Percentiles rank a stretch among this genome's conserved stretches.
Evolutionary conservation across 106 monocot species (phyloP).

Genomic region (Amphibolis antarctica): DNA sequence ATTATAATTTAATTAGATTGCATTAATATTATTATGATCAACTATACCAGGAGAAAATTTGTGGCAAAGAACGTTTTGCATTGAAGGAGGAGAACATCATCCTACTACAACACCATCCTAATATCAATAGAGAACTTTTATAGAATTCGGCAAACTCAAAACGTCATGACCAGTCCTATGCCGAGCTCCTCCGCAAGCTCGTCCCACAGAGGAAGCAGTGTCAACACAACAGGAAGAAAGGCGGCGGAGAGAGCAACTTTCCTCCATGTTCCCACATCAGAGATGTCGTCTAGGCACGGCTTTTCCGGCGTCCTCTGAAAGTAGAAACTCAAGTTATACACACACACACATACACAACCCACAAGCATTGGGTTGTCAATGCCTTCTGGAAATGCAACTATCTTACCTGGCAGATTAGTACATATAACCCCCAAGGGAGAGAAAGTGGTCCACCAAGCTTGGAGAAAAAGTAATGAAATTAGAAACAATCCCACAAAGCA

Average conservation of each 20-base stretch:
- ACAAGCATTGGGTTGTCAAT: not conserved
- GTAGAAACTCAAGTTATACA: not conserved
- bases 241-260: constrained; percentile 30
- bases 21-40: too few species aligned
- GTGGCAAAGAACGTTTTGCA: too few species aligned
- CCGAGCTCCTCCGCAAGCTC: constrained; percentile 94
- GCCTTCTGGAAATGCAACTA: not conserved
- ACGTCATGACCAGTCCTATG: constrained; percentile 56
- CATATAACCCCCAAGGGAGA: constrained; percentile 95
- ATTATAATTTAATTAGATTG: too few species aligned
- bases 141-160: too few species aligned
- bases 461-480: not conserved
- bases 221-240: constrained; percentile 56
- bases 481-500: not conserved
- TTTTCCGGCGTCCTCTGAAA: constrained; percentile 74
- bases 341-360: not conserved
- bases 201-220: constrained; percentile 88
- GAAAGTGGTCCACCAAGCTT: constrained; percentile 87
- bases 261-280: constrained; percentile 79
- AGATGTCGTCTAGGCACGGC: constrained; percentile 85
- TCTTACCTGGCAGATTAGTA: constrained; percentile 91
- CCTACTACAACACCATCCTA: too few species aligned
- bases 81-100: too few species aligned
- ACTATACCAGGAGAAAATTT: too few species aligned
- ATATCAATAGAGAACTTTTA: too few species aligned